Conservation (phyloP, 148 eudicot species). For the Rhododendron vialii region DNA sequence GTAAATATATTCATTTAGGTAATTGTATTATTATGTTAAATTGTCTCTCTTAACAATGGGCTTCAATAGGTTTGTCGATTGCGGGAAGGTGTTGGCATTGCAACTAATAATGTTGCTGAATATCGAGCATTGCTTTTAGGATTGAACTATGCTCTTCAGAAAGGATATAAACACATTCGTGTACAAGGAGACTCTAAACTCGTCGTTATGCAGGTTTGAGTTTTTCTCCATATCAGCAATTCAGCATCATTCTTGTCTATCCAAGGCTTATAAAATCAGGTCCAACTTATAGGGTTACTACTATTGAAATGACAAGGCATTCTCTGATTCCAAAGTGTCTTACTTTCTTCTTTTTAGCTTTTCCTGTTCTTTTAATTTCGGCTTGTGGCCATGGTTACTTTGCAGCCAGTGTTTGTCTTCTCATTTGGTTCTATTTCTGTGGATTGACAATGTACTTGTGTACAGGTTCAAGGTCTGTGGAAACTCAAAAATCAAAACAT, state of each 20-base stretch:
- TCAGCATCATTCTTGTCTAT: background rate
- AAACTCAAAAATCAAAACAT: conserved; percentile 70
- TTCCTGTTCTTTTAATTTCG: background rate
- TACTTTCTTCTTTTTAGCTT: background rate
- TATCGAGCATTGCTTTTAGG: conserved; percentile 82
- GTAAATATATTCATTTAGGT: background rate
- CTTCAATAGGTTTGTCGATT: conserved; percentile 51
- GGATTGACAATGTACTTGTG: background rate
- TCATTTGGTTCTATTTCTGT: background rate
- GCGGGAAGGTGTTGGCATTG: conserved; percentile 84
- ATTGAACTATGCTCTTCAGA: conserved; percentile 57
- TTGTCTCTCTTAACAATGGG: conserved; percentile 6
- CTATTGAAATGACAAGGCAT: background rate
- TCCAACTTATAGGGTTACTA: background rate
- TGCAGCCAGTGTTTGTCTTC: background rate
- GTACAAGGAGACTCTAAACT: conserved; percentile 62
- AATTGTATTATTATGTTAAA: background rate
- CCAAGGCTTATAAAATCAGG: background rate
- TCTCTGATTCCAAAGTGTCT: background rate
- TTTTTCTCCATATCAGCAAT: background rate
- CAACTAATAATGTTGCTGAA: conserved; percentile 87
- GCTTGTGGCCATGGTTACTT: background rate
- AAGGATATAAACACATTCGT: conserved; percentile 57
- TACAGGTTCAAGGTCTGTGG: conserved; percentile 77
- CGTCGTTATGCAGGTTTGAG: conserved; percentile 58